phyloP scores from a whole-genome alignment of 73 alveolate genomes.

The Stentor roeselii region DNA sequence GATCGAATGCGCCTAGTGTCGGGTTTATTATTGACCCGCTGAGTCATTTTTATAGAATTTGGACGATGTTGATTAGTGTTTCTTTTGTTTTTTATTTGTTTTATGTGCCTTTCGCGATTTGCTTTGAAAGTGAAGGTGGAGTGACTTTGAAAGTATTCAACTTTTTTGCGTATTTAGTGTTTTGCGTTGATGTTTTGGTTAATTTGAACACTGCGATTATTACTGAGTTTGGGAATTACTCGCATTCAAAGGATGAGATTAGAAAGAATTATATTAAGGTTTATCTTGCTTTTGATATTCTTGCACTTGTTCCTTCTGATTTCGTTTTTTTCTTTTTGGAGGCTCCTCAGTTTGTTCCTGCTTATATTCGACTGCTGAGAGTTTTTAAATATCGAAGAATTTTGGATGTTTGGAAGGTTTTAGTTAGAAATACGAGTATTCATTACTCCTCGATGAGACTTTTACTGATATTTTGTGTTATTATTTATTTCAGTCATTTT shows the following conservation, averaged over 20 bases:
- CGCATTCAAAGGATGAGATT: slow-evolving; percentile 8
- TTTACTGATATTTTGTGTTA: not conserved
- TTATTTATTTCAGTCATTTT: slow-evolving; percentile 36
- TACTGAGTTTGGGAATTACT: not conserved
- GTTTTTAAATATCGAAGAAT: slow-evolving; percentile 39
- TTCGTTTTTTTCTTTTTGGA: slow-evolving; percentile 31
- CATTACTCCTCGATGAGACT: not conserved
- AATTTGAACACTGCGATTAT: slow-evolving; percentile 32
- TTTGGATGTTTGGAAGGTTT: slow-evolving; percentile 22
- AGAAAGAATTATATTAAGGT: slow-evolving; percentile 29
- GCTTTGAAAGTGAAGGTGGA: slow-evolving; percentile 36
- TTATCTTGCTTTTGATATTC: slow-evolving; percentile 31
- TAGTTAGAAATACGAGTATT: not conserved
- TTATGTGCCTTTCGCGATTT: slow-evolving; percentile 52
- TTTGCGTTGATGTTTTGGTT: slow-evolving; percentile 29
- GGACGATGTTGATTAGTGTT: slow-evolving; percentile 16
- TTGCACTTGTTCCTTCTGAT: slow-evolving; percentile 53
- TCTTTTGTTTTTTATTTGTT: slow-evolving; percentile 31
- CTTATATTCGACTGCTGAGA: slow-evolving; percentile 36
- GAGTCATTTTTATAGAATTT: slow-evolving; percentile 23
- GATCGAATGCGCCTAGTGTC: not conserved
- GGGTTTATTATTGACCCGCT: not conserved
- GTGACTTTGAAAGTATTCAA: slow-evolving; percentile 25
- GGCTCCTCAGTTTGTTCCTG: not conserved
- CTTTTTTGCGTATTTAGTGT: slow-evolving; percentile 17